phyloP scores from a whole-genome alignment of 1,284 basidiomycete genomes.

The Sanghuangporus weigelae region DNA sequence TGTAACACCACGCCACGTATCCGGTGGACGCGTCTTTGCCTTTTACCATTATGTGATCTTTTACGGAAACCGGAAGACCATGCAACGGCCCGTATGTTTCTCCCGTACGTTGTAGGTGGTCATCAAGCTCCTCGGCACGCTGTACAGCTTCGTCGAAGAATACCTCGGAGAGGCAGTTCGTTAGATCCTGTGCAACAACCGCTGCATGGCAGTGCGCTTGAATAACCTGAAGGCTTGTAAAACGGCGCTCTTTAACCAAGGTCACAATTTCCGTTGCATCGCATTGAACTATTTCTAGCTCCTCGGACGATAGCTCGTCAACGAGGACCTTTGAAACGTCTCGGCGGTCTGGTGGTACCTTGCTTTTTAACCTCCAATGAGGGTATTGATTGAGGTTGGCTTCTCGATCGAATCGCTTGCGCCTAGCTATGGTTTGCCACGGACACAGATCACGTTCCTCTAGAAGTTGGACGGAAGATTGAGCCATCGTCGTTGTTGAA shows the following conservation, averaged over 20 bases:
- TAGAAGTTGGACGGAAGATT: not conserved
- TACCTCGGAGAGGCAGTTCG: constrained; percentile 54
- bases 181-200: constrained; percentile 31
- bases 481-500: not conserved
- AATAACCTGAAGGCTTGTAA: constrained; percentile 31
- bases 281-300: constrained; percentile 30
- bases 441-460: not conserved
- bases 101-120: constrained; percentile 39
- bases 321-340: constrained; percentile 30
- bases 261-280: constrained; percentile 32
- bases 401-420: constrained; percentile 29
- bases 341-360: constrained; percentile 21
- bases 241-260: constrained; percentile 26
- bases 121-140: constrained; percentile 48
- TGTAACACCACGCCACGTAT: constrained; percentile 48
- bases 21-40: constrained; percentile 45
- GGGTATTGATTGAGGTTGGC: constrained; percentile 26
- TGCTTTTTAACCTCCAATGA: constrained; percentile 28
- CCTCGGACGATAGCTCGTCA: constrained; percentile 28
- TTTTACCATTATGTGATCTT: constrained; percentile 48
- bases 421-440: constrained; percentile 24
- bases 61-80: constrained; percentile 52
- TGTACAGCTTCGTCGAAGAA: constrained; percentile 47
- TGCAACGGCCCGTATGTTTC: constrained; percentile 53
- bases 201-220: constrained; percentile 33